Evolutionary conservation across 23 red algal species (phyloP).

Genomic region (Pyropia yezoensis): DNA sequence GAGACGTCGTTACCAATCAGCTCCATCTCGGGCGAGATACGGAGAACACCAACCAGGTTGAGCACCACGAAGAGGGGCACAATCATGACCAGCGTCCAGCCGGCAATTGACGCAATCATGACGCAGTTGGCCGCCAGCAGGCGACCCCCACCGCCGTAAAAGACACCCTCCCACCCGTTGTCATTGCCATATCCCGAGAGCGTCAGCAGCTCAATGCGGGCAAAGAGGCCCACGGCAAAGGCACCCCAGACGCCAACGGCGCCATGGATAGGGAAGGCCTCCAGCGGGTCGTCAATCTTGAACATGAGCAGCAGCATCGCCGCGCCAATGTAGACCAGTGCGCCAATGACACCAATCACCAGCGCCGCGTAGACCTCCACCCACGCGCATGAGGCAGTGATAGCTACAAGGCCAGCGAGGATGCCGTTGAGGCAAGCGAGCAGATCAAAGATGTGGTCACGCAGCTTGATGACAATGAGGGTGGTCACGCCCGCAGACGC

Average conservation of each 20-base stretch:
- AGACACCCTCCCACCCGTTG: constrained; percentile 11
- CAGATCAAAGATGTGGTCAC: constrained; percentile 19
- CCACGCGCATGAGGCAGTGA: constrained; percentile 3
- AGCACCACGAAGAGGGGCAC: constrained; percentile 60
- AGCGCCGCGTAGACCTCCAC: constrained; percentile 33
- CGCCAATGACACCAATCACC: constrained; percentile 17
- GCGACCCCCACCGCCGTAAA: constrained; percentile 32
- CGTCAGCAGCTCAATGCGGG: not conserved
- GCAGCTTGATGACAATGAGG: constrained; percentile 13
- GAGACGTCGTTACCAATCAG: constrained; percentile 68
- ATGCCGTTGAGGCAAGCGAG: constrained; percentile 26
- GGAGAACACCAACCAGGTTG: constrained; percentile 54
- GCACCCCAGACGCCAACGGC: constrained; percentile 44
- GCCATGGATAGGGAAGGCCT: constrained; percentile 42
- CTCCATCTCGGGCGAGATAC: constrained; percentile 71
- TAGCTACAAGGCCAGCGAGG: constrained; percentile 8
- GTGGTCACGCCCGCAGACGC: constrained; percentile 15
- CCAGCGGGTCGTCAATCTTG: constrained; percentile 57
- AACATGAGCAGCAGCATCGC: constrained; percentile 8
- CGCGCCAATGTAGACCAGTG: constrained; percentile 15
- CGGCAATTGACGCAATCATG: constrained; percentile 43
- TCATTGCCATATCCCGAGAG: constrained; percentile 1
- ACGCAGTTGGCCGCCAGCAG: constrained; percentile 61
- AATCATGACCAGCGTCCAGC: constrained; percentile 50
- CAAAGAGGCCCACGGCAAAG: constrained; percentile 29